Base-by-base conservation (phyloP, 306 rosid genomes). In the Lathyrus aphaca region DNA sequence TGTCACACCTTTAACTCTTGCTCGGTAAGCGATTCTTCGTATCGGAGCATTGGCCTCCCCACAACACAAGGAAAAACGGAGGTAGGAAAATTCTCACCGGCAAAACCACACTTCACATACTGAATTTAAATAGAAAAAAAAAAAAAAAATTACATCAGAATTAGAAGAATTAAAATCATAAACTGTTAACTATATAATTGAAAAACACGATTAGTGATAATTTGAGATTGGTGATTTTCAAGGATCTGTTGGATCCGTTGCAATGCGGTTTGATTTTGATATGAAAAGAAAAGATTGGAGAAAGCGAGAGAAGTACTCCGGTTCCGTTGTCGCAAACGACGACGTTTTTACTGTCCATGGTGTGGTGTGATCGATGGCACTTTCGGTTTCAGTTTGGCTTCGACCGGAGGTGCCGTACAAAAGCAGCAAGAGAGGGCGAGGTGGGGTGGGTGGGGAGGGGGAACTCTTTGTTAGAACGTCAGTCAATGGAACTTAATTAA, bases 241-340 rank as follows among this genome's bases (percentile, higher is more conserved):
- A 37, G 48, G 82, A 77, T 71, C 69, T 30, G 1, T 48, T 67
- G 63, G 63, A 74, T 60, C 55, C 4, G 11, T 67, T 68, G 64
- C 66, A 64, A 42, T 54, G 61, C 39, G 19, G 16, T 12, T 14
- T 11, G 55, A 73, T 50, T 59, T 61, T 25, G 55, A 64, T 42
- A 54, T 21, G 13, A 58, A n/a, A 68, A 48, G 16, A 38, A 29
- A 69, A 25, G 39, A 48, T 14, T 38, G 12, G 14, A 5, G 62
- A 58, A 54, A 29, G 61, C 51, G 63, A 37, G 77, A 59, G 21
- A 11, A 15, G 59, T 81, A 94, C 96, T 73, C 97, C 99, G 35
- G 99, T 94, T 85, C 99, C 99, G 74, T 94, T 94, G 83, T 94
- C 97, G 77, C 99, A 94, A 62, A 94, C 97, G 85, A 94, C 89